Base-by-base conservation (phyloP, 176 grass and related monocot genomes). In the Echinochloa phyllopogon region DNA sequence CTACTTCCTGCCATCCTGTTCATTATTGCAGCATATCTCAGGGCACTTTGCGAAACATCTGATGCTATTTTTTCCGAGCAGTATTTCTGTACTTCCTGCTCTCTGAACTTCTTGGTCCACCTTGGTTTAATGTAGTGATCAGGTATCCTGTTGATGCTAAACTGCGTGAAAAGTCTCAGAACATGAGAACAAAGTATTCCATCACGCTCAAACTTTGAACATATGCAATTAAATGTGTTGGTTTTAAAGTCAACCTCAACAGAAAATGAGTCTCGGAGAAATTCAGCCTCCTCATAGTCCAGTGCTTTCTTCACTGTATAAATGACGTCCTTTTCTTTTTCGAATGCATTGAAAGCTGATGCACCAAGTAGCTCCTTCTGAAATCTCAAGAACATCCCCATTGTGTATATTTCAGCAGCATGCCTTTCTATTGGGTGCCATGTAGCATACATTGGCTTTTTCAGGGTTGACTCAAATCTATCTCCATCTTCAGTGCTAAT, bases 131-230 rank as follows among this genome's bases (percentile, higher is more conserved):
- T 59, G 29, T 84, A 89, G 10, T 39, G 41, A 0, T 8, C 3
- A 6, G 81, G 65, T 17, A 85, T 66, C 6, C 8, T 6, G 27
- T 27, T 21, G 18, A 88, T 43, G 37, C 74, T 47, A 20, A 70
- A 78, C 43, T 77, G 39, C 15, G 61, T 59, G 62, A 89, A 74
- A 39, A 84, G 65, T 64, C 69, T 89, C 12, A 88, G 49, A 24
- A 80, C 48, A 77, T 88, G 79, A 5, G 39, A 44, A 39, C 71
- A 83, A 23, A 88, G 18, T 10, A 88, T 43, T 6, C 86, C 78
- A 13, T 41, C 75, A 14, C 33, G 53, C 20, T 84, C 43, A 67
- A 72, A 89, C n/a, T 78, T 83, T 17, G 49, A 73, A 20, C 87
- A 80, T 27, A 49, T 79, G 41, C 87, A 89, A 23, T 27, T 51